These are phyloP conservation scores for Plasmodium vinckei DNA, from an alignment of 169 alveolate species.

Conservation along the genomic window DNA sequence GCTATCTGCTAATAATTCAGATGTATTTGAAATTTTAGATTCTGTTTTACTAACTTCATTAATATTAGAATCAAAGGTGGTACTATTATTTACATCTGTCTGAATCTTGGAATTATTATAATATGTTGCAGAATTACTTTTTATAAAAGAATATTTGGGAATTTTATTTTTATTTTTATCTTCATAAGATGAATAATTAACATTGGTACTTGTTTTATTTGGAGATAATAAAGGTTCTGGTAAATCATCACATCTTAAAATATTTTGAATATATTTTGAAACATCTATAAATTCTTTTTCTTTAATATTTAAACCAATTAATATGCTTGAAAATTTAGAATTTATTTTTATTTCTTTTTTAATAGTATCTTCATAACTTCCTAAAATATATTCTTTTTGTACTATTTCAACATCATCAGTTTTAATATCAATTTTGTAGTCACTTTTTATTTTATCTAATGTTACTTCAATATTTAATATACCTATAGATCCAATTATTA, in stretches of 20 bases:
- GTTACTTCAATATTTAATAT: constrained; percentile 73
- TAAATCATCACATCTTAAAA: constrained; percentile 33
- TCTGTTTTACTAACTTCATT: not conserved
- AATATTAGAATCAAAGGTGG: not conserved
- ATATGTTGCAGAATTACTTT: too few relatives aligned
- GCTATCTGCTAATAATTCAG: not conserved
- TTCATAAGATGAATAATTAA: too few relatives aligned
- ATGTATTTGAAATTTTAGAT: not conserved
- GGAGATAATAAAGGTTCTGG: not conserved
- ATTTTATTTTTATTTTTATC: not conserved
- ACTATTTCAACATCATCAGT: constrained; percentile 61
- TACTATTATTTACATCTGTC: not conserved
- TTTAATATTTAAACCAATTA: constrained; percentile 36
- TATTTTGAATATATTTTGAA: constrained; percentile 41
- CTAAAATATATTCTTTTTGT: constrained; percentile 57
- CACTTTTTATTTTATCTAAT: constrained; percentile 58
- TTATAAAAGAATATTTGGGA: not conserved
- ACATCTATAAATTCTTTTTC: constrained; percentile 71
- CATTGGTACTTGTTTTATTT: not conserved
- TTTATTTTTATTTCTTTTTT: constrained; percentile 58
- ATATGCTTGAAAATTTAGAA: constrained; percentile 30
- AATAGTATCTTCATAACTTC: constrained; percentile 42
- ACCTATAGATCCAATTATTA: constrained; percentile 74
- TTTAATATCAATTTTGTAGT: constrained; percentile 54
- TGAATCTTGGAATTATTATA: too few relatives aligned